Percentiles rank a stretch among this genome's conserved stretches.
phyloP scores from a whole-genome alignment of 2,329 filamentous ascomycete species.

The Colletotrichum sp. region DNA sequence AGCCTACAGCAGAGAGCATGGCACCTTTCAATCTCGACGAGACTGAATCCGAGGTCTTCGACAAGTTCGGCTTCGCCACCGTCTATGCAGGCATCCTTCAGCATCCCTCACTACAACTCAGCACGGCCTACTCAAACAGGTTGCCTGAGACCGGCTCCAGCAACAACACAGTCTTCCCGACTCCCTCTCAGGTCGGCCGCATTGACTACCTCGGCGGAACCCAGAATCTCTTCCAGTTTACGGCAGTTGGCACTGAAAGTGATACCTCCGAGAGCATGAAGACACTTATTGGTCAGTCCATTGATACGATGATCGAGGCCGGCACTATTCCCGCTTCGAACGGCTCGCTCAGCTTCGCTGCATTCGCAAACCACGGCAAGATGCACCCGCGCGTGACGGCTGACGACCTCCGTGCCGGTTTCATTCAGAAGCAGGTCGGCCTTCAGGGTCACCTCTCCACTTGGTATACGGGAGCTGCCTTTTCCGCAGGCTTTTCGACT shows the following conservation, averaged over 20 bases:
- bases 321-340: slow-evolving; percentile 26
- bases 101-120: slow-evolving; percentile 26
- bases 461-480: slow-evolving; percentile 49
- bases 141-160: slow-evolving; percentile 15
- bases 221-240: slow-evolving; percentile 33
- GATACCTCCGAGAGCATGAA: slow-evolving; percentile 25
- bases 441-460: slow-evolving; percentile 49
- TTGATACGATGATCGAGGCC: slow-evolving; percentile 31
- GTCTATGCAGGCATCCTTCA: slow-evolving; percentile 29
- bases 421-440: slow-evolving; percentile 43
- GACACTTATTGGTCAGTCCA: slow-evolving; percentile 27
- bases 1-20: slow-evolving; percentile 26
- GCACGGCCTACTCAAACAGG: slow-evolving; percentile 24
- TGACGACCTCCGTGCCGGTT: slow-evolving; percentile 40
- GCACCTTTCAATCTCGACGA: slow-evolving; percentile 21
- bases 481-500: slow-evolving; percentile 33
- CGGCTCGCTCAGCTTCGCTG: slow-evolving; percentile 33
- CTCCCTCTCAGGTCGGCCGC: slow-evolving; percentile 24
- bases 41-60: slow-evolving; percentile 24
- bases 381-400: slow-evolving; percentile 36
- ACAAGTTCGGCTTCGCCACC: slow-evolving; percentile 22
- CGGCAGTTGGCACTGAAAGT: slow-evolving; percentile 28
- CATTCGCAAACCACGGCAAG: slow-evolving; percentile 39
- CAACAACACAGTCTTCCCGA: slow-evolving; percentile 29
- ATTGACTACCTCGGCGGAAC: slow-evolving; percentile 35